Evolutionary conservation across 306 rosid genomes (phyloP), one percentile per base, ranked within the genome.

Genomic region (Chamaecrista fasciculata): DNA sequence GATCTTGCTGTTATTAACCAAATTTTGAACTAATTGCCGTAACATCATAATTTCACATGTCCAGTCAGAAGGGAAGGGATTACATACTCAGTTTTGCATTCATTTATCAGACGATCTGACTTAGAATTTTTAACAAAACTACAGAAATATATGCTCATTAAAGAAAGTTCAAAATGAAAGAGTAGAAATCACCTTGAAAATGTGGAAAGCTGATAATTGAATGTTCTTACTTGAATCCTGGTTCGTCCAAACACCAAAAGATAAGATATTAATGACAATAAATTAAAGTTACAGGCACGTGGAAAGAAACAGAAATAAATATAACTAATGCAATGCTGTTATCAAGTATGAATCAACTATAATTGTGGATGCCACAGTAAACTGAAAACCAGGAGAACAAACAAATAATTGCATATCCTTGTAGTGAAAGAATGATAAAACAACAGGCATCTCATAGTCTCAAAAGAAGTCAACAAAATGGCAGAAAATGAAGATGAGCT

Each of bases 221-320:
- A 91, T 94, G 79, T 87, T 89, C 87, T 91, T 94, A 86, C 99
- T 94, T 53, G 97, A 89, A 78, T 94, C 99, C 97, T 94, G 87
- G 78, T 58, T 81, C 66, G 67, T 61, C 68, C 73, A 66, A 55
- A 62, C 11, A n/a, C 50, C 44, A 59, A 59, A 59, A 37, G 19
- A 33, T 16, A 8, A 33, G 10, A 31, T n/a, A 58, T 20, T 33
- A 59, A 16, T 33, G 29, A 18, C 28, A 58, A 65, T 25, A 77
- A 52, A 69, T 18, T 10, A 37, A 11, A 21, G 64, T 50, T n/a
- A 78, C 50, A 8, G 74, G 62, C 70, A 50, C 62, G 69, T 34
- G 68, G 40, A 67, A 39, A 62, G 67, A 77, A 72, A 4, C 2
- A 40, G 25, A 62, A 72, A 4, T 0, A 40, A 21, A 62, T 18